Conservation (phyloP, 2,329 filamentous ascomycete genomes). For the Penicillium sp. region DNA sequence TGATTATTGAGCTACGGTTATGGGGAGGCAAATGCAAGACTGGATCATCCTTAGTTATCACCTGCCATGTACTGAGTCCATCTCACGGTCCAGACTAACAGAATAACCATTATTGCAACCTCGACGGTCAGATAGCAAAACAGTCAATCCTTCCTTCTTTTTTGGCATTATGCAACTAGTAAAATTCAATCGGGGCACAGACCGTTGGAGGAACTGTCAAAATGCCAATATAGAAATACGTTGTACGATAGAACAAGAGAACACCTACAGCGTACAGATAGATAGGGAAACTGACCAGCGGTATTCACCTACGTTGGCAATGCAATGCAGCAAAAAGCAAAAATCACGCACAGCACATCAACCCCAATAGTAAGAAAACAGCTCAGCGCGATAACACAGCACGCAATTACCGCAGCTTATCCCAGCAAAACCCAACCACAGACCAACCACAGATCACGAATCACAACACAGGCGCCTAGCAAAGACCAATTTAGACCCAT, state of each 20-base stretch:
- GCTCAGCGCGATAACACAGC: not conserved
- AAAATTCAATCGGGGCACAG: slow-evolving; percentile 4
- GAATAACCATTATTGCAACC: not conserved
- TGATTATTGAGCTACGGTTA: not conserved
- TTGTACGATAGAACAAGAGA: not conserved
- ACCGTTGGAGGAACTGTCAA: not conserved
- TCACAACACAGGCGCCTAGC: not conserved
- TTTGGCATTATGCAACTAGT: not conserved
- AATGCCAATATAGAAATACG: not conserved
- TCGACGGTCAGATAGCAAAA: not conserved
- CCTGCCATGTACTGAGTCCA: not conserved
- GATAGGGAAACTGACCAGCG: not conserved
- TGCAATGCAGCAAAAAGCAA: not conserved
- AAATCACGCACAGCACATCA: not conserved
- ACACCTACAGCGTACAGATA: not conserved
- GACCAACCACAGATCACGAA: not conserved
- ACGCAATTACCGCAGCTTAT: not conserved
- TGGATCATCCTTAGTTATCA: not conserved
- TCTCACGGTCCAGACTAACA: not conserved
- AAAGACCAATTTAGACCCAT: not conserved
- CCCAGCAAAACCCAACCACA: not conserved
- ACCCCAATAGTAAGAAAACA: not conserved
- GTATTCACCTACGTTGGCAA: not conserved
- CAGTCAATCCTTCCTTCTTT: not conserved
- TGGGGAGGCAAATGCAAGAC: not conserved